Evolutionary conservation across 768 basidiomycete genomes (phyloP).

Genomic region (Sporobolomyces phaffii): DNA sequence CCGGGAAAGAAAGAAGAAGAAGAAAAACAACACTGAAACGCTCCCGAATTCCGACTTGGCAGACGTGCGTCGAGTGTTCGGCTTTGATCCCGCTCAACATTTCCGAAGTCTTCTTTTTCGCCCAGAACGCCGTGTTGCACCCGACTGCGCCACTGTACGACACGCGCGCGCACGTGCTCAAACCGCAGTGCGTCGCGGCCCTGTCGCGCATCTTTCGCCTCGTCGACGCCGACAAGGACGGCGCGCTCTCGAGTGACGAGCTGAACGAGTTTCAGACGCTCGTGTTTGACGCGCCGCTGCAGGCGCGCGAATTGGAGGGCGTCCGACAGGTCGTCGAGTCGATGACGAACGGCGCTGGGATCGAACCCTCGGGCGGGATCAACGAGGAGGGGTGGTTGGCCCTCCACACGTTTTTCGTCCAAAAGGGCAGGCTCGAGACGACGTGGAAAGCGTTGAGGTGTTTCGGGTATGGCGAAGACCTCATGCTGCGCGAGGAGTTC

Average conservation of each 20-base stretch:
- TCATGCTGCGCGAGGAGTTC: slow-evolving; percentile 80
- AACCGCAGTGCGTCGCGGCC: slow-evolving; percentile 82
- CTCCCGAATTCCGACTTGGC: not conserved
- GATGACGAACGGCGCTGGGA: slow-evolving; percentile 37
- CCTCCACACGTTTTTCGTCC: slow-evolving; percentile 93
- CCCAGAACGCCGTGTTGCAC: slow-evolving; percentile 93
- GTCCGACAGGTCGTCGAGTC: slow-evolving; percentile 75
- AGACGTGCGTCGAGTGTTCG: slow-evolving; percentile 84
- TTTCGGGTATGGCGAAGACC: slow-evolving; percentile 93
- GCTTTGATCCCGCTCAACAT: slow-evolving; percentile 49
- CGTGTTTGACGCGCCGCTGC: slow-evolving; percentile 89
- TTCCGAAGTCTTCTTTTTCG: slow-evolving; percentile 96
- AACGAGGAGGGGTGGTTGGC: slow-evolving; percentile 91
- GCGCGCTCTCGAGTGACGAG: slow-evolving; percentile 78
- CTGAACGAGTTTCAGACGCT: slow-evolving; percentile 96
- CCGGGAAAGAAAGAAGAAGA: too few relatives aligned
- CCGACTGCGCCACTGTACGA: slow-evolving; percentile 96
- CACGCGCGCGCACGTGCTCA: slow-evolving; percentile 88
- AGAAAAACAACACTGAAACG: too few relatives aligned
- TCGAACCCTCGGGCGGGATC: slow-evolving; percentile 53
- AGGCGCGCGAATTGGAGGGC: slow-evolving; percentile 89
- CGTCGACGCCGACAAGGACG: slow-evolving; percentile 91
- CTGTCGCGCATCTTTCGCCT: slow-evolving; percentile 91
- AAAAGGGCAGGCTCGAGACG: slow-evolving; percentile 87
- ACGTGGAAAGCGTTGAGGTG: slow-evolving; percentile 94